phyloP scores from a whole-genome alignment of 1,139 yeast genomes.

The Trichomonascaceae sp. region DNA sequence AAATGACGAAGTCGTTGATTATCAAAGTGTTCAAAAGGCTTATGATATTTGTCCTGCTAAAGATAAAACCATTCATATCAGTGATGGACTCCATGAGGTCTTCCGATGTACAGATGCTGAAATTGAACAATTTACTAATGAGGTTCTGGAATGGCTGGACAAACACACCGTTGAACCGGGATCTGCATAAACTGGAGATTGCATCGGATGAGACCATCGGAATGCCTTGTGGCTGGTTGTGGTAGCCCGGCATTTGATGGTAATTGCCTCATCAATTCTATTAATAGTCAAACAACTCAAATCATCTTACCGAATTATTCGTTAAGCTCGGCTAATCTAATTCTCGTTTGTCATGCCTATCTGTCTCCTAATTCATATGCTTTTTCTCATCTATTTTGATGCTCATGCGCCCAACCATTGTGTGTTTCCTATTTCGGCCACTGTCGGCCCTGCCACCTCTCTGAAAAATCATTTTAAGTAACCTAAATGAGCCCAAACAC shows the following conservation, averaged over 20 bases:
- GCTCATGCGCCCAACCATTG: not conserved
- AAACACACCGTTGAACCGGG: slow-evolving; percentile 15
- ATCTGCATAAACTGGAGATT: no score
- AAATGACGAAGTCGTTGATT: slow-evolving; percentile 50
- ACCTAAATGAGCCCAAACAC: not conserved
- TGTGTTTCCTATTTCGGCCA: not conserved
- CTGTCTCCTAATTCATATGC: not conserved
- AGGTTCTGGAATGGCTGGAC: slow-evolving; percentile 40
- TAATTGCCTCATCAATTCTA: not conserved
- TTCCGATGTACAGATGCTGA: slow-evolving; percentile 40
- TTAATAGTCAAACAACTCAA: not conserved
- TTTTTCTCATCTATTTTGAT: not conserved
- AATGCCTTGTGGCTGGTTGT: not conserved
- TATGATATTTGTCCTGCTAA: slow-evolving; percentile 33
- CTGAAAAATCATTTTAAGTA: not conserved
- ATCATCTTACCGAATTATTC: not conserved
- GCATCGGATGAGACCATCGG: no score
- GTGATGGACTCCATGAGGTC: slow-evolving; percentile 33
- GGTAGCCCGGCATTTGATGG: not conserved
- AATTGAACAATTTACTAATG: slow-evolving; percentile 33
- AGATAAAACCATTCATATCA: slow-evolving; percentile 34
- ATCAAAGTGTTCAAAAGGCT: slow-evolving; percentile 48
- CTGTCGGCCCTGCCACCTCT: not conserved
- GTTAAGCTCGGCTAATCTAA: not conserved
- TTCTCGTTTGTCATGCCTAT: no score